Evolutionary conservation across 768 basidiomycete genomes (phyloP), one percentile per base, ranked within the genome.

Genomic region (Rhizopogon vinicolor): DNA sequence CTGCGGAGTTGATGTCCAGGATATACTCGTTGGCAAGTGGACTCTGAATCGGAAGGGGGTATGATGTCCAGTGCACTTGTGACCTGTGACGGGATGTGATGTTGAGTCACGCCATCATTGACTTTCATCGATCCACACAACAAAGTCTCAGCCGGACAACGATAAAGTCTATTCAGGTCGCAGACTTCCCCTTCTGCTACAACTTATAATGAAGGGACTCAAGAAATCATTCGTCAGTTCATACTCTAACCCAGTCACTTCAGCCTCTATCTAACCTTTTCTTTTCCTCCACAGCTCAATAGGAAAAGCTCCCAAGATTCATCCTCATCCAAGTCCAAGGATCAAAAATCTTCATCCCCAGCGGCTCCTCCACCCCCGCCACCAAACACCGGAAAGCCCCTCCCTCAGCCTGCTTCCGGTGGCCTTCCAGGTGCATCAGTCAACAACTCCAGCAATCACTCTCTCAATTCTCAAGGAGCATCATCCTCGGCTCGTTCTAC

Each of bases 171-270:
- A 41, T 35, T 44, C 22, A 25, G 5, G 25, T 25, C 25, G 57
- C 61, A 56, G 65, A 56, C 59, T 50, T 40, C 25, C 35, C 25
- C 60, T 52, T 52, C 62, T 62, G 58, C 58, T 39, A 19, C 52
- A n/a, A 31, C 33, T 48, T 54, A 59, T 41, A 48, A 92, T 93
- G 91, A 93, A 92, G 76, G 85, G 84, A 60, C 77, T 93, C 69
- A 90, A 87, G 79, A 92, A 90, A 75, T 87, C 86, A 60, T 73
- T 91, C 64, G 90, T 90, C 66, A 64, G 78, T 71, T 58, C 62
- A 56, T 54, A 58, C 29, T 59, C 43, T 59, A 54, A 31, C 31
- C 31, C 31, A 9, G 7, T 10, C 8, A 2, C 44, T 48, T 49
- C 55, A 44, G 53, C 16, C 63, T 33, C 54, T 28, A 62, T 64